Conservation (phyloP, 306 rosid species). For the Lotus japonicus region DNA sequence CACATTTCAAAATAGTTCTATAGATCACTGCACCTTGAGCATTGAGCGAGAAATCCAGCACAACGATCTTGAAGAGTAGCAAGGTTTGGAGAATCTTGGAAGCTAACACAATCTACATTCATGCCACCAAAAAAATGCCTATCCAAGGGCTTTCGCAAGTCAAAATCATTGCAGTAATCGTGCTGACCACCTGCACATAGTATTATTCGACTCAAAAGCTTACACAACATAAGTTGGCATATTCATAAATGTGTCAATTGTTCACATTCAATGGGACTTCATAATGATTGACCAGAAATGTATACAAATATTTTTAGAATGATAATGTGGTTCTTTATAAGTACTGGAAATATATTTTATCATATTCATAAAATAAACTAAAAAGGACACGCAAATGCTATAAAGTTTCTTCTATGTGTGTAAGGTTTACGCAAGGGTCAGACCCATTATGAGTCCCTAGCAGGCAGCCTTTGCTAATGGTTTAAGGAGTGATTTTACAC, state of each 20-base stretch:
- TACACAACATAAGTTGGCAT: neutral
- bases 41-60: constrained; percentile 58
- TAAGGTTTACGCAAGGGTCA: too few relatives aligned
- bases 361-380: neutral
- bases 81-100: constrained; percentile 58
- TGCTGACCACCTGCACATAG: constrained; percentile 42
- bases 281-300: neutral
- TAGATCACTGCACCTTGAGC: constrained; percentile 46
- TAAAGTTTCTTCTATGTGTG: neutral
- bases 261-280: neutral
- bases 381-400: neutral
- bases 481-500: neutral
- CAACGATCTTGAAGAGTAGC: constrained; percentile 48
- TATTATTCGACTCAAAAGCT: neutral
- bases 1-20: constrained; percentile 1
- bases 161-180: constrained; percentile 76
- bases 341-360: neutral
- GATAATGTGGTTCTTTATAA: neutral
- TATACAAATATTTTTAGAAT: neutral
- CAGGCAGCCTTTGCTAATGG: too few relatives aligned
- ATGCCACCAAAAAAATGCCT: constrained; percentile 53
- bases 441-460: too few relatives aligned
- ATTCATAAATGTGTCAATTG: neutral
- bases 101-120: constrained; percentile 60
- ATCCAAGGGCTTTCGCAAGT: constrained; percentile 74